phyloP scores from a whole-genome alignment of 2,329 filamentous ascomycete species.

The Arthrobotrys entomopaga region DNA sequence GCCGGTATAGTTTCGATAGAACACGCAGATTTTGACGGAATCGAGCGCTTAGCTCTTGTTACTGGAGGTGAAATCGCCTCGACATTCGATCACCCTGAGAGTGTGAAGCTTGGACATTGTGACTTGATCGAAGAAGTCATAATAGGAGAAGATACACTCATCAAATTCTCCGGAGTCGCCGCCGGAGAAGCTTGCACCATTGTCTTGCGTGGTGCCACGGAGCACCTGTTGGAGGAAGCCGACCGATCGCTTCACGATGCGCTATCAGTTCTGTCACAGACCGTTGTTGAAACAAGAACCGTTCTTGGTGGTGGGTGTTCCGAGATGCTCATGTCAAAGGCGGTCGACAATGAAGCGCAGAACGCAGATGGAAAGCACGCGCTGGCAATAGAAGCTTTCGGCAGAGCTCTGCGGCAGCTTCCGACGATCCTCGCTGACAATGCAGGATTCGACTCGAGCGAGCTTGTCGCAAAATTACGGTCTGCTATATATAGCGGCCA shows the following conservation, averaged over 20 bases:
- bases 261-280: slow-evolving; percentile 94
- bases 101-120: slow-evolving; percentile 94
- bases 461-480: slow-evolving; percentile 88
- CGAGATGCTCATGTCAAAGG: slow-evolving; percentile 99
- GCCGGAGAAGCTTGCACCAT: slow-evolving; percentile 96
- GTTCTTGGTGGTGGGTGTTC: slow-evolving; percentile 95
- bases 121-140: slow-evolving; percentile 97
- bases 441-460: slow-evolving; percentile 92
- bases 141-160: slow-evolving; percentile 95
- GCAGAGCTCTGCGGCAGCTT: slow-evolving; percentile 86
- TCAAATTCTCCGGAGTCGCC: slow-evolving; percentile 95
- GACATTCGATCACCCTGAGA: slow-evolving; percentile 97
- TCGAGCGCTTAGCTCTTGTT: slow-evolving; percentile 91
- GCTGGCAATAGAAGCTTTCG: slow-evolving; percentile 89
- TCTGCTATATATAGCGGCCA: slow-evolving; percentile 95
- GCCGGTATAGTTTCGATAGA: slow-evolving; percentile 98
- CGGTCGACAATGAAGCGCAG: slow-evolving; percentile 90
- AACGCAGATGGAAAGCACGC: slow-evolving; percentile 97
- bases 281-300: slow-evolving; percentile 90
- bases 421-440: slow-evolving; percentile 98
- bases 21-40: slow-evolving; percentile 98
- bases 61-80: slow-evolving; percentile 97
- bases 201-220: slow-evolving; percentile 92
- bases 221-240: slow-evolving; percentile 95
- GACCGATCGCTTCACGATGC: slow-evolving; percentile 97